These are phyloP conservation scores for Trichoderma sp. DNA, from an alignment of 2,329 filamentous ascomycete genomes.

Conservation along the genomic window DNA sequence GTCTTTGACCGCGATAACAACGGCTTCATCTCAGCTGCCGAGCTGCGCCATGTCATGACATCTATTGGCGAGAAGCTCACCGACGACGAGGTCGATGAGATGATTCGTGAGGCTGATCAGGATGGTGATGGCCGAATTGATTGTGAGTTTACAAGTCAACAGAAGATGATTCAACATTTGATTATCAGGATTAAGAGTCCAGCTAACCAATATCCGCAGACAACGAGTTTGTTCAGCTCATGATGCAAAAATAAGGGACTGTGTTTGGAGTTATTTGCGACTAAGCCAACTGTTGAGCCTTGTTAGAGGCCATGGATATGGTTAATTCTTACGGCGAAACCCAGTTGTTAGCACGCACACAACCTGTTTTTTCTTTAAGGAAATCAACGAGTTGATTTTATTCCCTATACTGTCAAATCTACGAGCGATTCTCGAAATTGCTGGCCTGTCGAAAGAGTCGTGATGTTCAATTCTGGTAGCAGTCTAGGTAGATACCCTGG, in stretches of 20 bases:
- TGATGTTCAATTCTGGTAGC: constrained; percentile 33
- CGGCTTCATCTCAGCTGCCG: constrained; percentile 86
- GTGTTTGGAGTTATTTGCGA: constrained; percentile 27
- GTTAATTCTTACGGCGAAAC: constrained; percentile 21
- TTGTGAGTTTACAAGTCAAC: constrained; percentile 60
- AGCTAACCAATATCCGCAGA: constrained; percentile 52
- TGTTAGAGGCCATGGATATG: constrained; percentile 19
- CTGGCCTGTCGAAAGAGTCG: constrained; percentile 35
- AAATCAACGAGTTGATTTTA: constrained; percentile 31
- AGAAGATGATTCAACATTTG: not conserved
- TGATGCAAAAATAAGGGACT: constrained; percentile 84
- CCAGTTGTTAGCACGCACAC: constrained; percentile 21
- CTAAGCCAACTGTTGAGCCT: constrained; percentile 25
- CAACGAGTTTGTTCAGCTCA: constrained; percentile 91
- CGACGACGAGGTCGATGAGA: constrained; percentile 89
- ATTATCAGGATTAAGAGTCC: not conserved
- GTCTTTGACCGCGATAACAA: constrained; percentile 90
- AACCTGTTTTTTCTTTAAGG: constrained; percentile 20
- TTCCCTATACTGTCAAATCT: constrained; percentile 40
- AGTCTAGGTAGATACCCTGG: constrained; percentile 23
- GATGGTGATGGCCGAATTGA: constrained; percentile 88
- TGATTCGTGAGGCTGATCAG: constrained; percentile 90
- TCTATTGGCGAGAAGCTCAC: constrained; percentile 91
- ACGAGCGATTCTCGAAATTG: constrained; percentile 38
- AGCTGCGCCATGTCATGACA: constrained; percentile 89